A percentile compares a stretch with the other conserved stretches of the same genome.
phyloP scores from a whole-genome alignment of 345 rosid genomes.

The Diplotaxis tenuifolia region DNA sequence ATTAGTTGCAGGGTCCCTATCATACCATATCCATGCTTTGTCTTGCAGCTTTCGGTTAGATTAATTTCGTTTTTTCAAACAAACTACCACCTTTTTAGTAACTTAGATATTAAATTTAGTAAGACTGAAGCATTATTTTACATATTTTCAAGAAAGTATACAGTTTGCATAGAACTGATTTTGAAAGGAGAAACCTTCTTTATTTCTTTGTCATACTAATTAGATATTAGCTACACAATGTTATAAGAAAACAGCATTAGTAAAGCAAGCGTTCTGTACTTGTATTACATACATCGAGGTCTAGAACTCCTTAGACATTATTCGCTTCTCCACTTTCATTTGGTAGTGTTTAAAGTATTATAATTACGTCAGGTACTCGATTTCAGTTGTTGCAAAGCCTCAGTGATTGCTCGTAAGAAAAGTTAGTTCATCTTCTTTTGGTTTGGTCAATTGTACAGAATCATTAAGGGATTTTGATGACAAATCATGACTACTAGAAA shows the following conservation, averaged over 20 bases:
- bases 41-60: slow-evolving; percentile 17
- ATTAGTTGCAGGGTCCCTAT: slow-evolving; percentile 29
- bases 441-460: slow-evolving; percentile 24
- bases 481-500: slow-evolving; percentile 19
- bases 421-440: slow-evolving; percentile 23
- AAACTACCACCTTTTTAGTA: slow-evolving; percentile 26
- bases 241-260: not conserved
- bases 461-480: slow-evolving; percentile 33
- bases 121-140: slow-evolving; percentile 16
- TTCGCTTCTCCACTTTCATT: slow-evolving; percentile 7
- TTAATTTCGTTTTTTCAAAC: not conserved
- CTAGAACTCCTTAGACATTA: not conserved
- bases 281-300: not conserved
- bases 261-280: not conserved
- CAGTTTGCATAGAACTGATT: not conserved
- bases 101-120: slow-evolving; percentile 32
- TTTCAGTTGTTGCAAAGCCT: slow-evolving; percentile 18
- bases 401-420: slow-evolving; percentile 26
- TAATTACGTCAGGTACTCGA: slow-evolving; percentile 14
- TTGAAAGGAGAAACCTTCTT: not conserved
- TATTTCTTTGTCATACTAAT: not conserved
- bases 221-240: not conserved
- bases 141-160: not conserved
- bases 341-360: not conserved
- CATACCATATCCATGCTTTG: slow-evolving; percentile 22